These are phyloP conservation scores for Emiliania huxleyi DNA, from an alignment of 78 protist genomes.

Conservation along the genomic window DNA sequence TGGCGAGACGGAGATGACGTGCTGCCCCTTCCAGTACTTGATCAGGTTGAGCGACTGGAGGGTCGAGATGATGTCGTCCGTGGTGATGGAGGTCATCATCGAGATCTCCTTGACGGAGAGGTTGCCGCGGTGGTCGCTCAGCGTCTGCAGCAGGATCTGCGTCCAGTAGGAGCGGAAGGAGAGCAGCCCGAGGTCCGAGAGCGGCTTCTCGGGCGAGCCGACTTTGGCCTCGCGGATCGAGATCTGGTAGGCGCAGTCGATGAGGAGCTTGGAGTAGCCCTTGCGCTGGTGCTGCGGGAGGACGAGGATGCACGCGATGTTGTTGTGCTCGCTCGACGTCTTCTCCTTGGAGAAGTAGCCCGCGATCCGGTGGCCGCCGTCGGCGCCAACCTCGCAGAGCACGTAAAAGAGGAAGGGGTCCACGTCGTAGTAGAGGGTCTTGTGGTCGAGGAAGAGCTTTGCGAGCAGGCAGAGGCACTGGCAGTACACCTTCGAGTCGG, in stretches of 20 bases:
- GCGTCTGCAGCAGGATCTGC: slow-evolving; percentile 44
- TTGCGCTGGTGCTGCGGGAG: slow-evolving; percentile 70
- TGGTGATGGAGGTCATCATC: slow-evolving; percentile 5
- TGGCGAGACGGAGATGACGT: slow-evolving; percentile 78
- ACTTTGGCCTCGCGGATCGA: neutral
- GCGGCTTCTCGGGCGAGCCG: slow-evolving; percentile 30
- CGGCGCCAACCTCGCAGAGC: slow-evolving; percentile 77
- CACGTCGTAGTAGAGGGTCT: slow-evolving; percentile 80
- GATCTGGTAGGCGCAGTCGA: neutral
- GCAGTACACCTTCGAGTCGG: slow-evolving; percentile 35
- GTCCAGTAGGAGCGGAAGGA: slow-evolving; percentile 76
- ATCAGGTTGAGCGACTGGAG: slow-evolving; percentile 73
- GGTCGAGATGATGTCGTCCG: slow-evolving; percentile 80
- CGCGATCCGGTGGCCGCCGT: slow-evolving; percentile 80
- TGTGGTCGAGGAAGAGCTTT: slow-evolving; percentile 94
- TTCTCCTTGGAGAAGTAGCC: slow-evolving; percentile 96
- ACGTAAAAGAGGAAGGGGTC: slow-evolving; percentile 96
- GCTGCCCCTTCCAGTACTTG: slow-evolving; percentile 86
- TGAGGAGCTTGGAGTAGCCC: slow-evolving; percentile 74
- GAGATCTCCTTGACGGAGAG: slow-evolving; percentile 38
- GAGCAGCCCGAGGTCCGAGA: slow-evolving; percentile 17
- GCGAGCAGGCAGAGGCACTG: slow-evolving; percentile 89
- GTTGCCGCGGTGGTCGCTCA: slow-evolving; percentile 51
- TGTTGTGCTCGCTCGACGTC: slow-evolving; percentile 72
- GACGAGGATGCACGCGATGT: slow-evolving; percentile 91